Evolutionary conservation across 345 rosid species (phyloP), one percentile per base, ranked within the genome.

Genomic region (Psidium guajava): DNA sequence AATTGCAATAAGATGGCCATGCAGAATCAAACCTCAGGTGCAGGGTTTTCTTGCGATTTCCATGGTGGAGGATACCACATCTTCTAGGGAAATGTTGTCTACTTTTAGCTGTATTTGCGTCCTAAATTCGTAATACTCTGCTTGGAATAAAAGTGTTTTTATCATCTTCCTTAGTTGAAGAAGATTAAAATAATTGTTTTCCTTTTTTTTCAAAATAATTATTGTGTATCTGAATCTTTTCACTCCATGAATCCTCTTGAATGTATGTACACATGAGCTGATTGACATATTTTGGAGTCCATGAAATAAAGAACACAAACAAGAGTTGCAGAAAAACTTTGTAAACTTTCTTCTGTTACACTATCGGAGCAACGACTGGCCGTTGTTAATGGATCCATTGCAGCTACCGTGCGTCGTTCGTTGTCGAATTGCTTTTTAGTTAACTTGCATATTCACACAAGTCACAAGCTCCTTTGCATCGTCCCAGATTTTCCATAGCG

Each of bases 31-130:
- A 83, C 84, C 84, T 11, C 69, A 2, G 36, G 28, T 32, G 95
- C 87, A 87, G 93, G 92, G 16, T 90, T 86, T 61, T 16, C 82
- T 36, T 25, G 42, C 83, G 89, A 86, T 84, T 90, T 85, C 85
- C 27, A 11, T 28, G 50, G 55, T 13, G 81, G 83, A 81, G 87
- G 84, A 49, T 47, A 57, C 77, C 50, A 49, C 74, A 24, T 58
- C 52, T 28, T 49, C 81, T 53, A 81, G 59, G 74, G 32, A 80
- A 85, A 83, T 3, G 47, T 36, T 12, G 77, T 69, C 77, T 24
- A 69, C 47, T 36, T 54, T 51, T 69, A 69, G 83, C 54, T 47
- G 20, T 4, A 24, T 2, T 1, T 32, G 40, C 28, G 74, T 61
- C 74, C 74, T 61, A 28, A 18, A 61, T 28, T 61, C 74, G 15